Conservation (phyloP, 2,329 filamentous ascomycete genomes). For the Venturia asperata region DNA sequence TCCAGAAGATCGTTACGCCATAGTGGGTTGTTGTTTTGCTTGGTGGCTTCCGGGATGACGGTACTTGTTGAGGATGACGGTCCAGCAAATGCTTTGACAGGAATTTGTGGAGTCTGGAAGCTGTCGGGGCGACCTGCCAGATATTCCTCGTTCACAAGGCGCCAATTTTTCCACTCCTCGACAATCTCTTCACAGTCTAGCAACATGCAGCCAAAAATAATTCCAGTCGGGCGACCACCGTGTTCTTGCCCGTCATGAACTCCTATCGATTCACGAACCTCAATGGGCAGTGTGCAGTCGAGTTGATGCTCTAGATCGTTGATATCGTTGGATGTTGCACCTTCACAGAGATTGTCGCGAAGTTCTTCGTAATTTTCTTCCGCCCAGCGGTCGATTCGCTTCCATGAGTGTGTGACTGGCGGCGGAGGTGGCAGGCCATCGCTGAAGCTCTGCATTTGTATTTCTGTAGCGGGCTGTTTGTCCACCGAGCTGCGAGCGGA, state of each 20-base stretch:
- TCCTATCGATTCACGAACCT: slow-evolving; percentile 85
- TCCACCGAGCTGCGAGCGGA: slow-evolving; percentile 49
- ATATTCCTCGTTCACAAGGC: slow-evolving; percentile 84
- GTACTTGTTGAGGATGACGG: slow-evolving; percentile 56
- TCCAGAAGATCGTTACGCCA: slow-evolving; percentile 83
- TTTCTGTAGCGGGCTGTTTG: slow-evolving; percentile 67
- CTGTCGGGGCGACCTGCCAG: slow-evolving; percentile 51
- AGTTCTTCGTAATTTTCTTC: slow-evolving; percentile 95
- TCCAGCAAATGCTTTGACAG: slow-evolving; percentile 65
- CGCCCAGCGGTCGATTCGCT: slow-evolving; percentile 85
- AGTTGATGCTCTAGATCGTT: slow-evolving; percentile 95
- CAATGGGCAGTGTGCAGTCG: slow-evolving; percentile 86
- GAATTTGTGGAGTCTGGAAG: slow-evolving; percentile 51
- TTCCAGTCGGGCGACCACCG: slow-evolving; percentile 80
- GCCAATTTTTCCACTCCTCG: slow-evolving; percentile 96
- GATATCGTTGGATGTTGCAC: slow-evolving; percentile 85
- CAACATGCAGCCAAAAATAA: slow-evolving; percentile 90
- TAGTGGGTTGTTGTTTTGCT: slow-evolving; percentile 49
- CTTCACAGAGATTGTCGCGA: slow-evolving; percentile 86
- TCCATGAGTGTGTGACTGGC: slow-evolving; percentile 84
- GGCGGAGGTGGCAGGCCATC: slow-evolving; percentile 87
- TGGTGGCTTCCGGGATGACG: slow-evolving; percentile 29
- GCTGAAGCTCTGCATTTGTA: slow-evolving; percentile 92
- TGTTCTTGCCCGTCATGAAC: slow-evolving; percentile 96
- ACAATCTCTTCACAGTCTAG: slow-evolving; percentile 97